These are phyloP conservation scores for Cytospora mali DNA, from an alignment of 2,329 filamentous ascomycete species.

Conservation along the genomic window DNA sequence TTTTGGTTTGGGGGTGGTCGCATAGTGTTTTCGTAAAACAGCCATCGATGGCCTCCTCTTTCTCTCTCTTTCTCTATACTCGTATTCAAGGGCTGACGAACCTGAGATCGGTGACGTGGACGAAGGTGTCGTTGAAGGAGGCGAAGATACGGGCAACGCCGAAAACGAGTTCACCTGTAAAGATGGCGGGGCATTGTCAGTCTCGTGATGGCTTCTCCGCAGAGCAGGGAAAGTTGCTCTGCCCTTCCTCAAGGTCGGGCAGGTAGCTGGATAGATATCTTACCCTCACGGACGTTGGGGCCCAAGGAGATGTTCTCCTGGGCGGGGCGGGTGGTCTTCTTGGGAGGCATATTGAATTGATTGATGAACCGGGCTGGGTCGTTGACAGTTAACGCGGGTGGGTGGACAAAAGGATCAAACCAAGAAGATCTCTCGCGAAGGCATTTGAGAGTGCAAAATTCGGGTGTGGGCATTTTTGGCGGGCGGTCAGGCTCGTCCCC, in stretches of 20 bases:
- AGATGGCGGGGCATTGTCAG: constrained; percentile 31
- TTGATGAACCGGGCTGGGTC: constrained; percentile 30
- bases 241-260: not conserved
- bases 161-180: constrained; percentile 89
- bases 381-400: constrained; percentile 29
- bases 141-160: constrained; percentile 98
- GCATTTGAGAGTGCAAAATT: constrained; percentile 16
- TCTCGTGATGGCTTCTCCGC: constrained; percentile 9
- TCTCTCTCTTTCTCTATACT: constrained; percentile 25
- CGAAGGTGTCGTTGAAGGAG: constrained; percentile 91
- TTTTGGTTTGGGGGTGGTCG: not conserved
- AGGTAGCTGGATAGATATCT: constrained; percentile 40
- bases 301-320: constrained; percentile 99
- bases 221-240: not conserved
- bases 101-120: constrained; percentile 99
- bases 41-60: constrained; percentile 2
- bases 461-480: constrained; percentile 9
- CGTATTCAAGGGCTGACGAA: constrained; percentile 51
- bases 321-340: constrained; percentile 80
- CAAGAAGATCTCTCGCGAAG: not conserved
- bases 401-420: constrained; percentile 17
- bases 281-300: constrained; percentile 94
- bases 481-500: constrained; percentile 32
- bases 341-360: constrained; percentile 80
- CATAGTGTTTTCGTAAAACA: not conserved